These are phyloP conservation scores for Cicer bijugum DNA, from an alignment of 306 rosid species.

Conservation along the genomic window DNA sequence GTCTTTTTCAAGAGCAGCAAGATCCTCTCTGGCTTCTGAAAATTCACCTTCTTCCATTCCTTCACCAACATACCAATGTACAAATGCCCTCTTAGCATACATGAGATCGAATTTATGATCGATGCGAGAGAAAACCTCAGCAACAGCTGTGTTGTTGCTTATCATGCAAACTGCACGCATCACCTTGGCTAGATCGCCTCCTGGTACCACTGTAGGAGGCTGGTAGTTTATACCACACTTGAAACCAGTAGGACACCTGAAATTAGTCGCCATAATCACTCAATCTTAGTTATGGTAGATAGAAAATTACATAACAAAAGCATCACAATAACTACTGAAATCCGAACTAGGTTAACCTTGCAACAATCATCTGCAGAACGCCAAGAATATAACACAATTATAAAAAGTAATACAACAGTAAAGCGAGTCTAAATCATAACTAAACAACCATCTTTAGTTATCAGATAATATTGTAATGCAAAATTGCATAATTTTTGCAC, in stretches of 20 bases:
- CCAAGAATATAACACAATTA: no score
- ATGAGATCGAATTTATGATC: conserved; percentile 74
- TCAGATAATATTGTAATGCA: conserved; percentile 14
- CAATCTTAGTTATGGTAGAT: conserved; percentile 23
- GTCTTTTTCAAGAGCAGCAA: conserved; percentile 80
- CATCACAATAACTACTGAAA: no score
- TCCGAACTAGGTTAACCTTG: no score
- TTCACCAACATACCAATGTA: conserved; percentile 85
- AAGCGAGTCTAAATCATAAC: neutral
- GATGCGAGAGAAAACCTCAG: conserved; percentile 71
- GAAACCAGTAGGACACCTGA: conserved; percentile 87
- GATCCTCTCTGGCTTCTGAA: conserved; percentile 84
- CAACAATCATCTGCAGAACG: no score
- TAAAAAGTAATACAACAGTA: neutral
- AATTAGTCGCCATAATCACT: conserved; percentile 38
- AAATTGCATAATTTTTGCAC: conserved; percentile 9
- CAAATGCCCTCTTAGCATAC: conserved; percentile 80
- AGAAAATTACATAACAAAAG: neutral
- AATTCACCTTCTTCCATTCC: conserved; percentile 91
- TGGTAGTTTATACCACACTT: conserved; percentile 86
- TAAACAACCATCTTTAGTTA: neutral
- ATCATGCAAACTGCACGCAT: conserved; percentile 78
- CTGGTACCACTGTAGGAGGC: conserved; percentile 78
- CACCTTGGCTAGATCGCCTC: conserved; percentile 84
- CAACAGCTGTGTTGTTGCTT: conserved; percentile 76